phyloP scores from a whole-genome alignment of 108 stramenopile genomes.

The Nitzschia sp. region DNA sequence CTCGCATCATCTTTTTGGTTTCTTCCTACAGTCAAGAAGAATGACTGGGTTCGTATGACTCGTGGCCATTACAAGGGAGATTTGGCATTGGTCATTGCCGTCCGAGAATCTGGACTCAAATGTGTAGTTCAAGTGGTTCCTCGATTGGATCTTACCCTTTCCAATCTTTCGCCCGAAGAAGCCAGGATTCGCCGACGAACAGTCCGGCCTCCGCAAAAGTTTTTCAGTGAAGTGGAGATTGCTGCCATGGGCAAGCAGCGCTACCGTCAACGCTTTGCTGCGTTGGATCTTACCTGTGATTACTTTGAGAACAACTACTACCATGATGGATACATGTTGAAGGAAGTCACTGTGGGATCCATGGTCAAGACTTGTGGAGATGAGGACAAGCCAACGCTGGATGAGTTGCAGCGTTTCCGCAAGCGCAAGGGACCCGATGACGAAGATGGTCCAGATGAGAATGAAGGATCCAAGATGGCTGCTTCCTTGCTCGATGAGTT shows the following conservation, averaged over 20 bases:
- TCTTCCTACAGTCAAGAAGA: conserved; percentile 71
- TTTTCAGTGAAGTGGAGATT: conserved; percentile 88
- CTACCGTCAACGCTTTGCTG: conserved; percentile 70
- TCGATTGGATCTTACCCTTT: conserved; percentile 81
- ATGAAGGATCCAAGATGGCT: conserved; percentile 82
- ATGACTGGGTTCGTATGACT: conserved; percentile 94
- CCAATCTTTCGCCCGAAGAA: conserved; percentile 76
- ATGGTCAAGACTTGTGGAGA: conserved; percentile 83
- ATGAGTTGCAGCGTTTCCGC: conserved; percentile 90
- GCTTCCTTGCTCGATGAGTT: conserved; percentile 79
- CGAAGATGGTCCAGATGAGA: conserved; percentile 73
- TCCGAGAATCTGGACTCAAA: conserved; percentile 87
- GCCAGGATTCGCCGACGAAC: conserved; percentile 75
- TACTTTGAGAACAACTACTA: conserved; percentile 90
- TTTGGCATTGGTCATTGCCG: conserved; percentile 88
- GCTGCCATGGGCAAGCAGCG: conserved; percentile 66
- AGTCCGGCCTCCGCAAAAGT: conserved; percentile 88
- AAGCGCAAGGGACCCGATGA: conserved; percentile 62
- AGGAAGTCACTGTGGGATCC: conserved; percentile 90
- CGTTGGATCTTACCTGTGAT: conserved; percentile 78
- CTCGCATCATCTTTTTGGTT: neutral
- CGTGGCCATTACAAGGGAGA: conserved; percentile 96
- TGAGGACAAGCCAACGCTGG: conserved; percentile 90
- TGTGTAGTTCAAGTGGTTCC: conserved; percentile 93
- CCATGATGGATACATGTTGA: conserved; percentile 90